Evolutionary conservation across 331 rosid genomes (phyloP).

Genomic region (Pyracantha coccinea): DNA sequence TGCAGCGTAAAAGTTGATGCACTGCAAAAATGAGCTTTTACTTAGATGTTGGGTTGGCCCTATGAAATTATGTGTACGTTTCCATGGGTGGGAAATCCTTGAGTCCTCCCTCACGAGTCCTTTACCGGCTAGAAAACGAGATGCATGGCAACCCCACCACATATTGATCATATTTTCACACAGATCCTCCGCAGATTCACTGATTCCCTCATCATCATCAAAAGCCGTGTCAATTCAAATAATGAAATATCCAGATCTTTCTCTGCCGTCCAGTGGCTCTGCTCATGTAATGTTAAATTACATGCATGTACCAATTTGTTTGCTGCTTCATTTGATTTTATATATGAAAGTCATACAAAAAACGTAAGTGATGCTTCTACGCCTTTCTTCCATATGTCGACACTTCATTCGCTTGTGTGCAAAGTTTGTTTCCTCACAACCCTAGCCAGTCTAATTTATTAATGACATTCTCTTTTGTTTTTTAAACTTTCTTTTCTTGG

Average conservation of each 20-base stretch:
- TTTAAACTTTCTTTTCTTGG: not conserved
- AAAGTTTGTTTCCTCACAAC: not conserved
- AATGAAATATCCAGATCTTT: slow-evolving; percentile 1
- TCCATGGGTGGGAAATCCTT: not conserved
- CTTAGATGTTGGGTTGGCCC: not conserved
- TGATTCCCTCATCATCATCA: slow-evolving; percentile 8
- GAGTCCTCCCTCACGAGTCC: slow-evolving; percentile 26
- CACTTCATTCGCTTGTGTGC: not conserved
- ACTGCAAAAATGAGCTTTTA: not conserved
- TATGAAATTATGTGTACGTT: not conserved
- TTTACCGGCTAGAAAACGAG: slow-evolving; percentile 27
- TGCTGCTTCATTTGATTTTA: not conserved
- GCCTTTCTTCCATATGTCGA: not conserved
- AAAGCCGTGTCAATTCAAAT: slow-evolving; percentile 31
- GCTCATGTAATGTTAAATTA: not conserved
- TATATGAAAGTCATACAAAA: not conserved
- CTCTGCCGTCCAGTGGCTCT: not conserved
- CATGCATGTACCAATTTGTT: not conserved
- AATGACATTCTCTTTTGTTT: not conserved
- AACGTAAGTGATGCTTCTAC: not conserved
- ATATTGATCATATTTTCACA: not conserved
- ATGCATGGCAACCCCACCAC: slow-evolving; percentile 32
- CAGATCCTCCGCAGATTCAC: not conserved
- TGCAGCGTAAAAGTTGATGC: not conserved
- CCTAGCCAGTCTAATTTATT: not conserved